Evolutionary conservation across 306 rosid species (phyloP).

Genomic region (Rosa lucieae): DNA sequence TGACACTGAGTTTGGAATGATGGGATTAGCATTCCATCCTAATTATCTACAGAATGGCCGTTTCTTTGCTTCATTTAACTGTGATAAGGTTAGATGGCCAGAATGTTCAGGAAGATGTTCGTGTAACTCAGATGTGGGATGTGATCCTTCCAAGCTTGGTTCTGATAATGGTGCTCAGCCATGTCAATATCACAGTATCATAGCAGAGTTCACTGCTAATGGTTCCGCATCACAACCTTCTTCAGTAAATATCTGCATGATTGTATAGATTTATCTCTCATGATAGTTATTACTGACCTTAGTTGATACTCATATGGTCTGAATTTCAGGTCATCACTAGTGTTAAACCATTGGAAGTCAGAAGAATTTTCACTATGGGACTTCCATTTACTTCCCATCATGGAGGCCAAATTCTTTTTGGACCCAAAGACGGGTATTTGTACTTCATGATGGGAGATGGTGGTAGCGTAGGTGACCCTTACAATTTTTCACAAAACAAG

Average conservation of each 20-base stretch:
- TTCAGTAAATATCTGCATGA: conserved; percentile 1
- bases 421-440: conserved; percentile 37
- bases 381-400: conserved; percentile 42
- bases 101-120: conserved; percentile 39
- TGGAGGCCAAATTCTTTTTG: conserved; percentile 42
- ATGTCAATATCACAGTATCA: conserved; percentile 35
- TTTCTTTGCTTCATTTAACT: conserved; percentile 38
- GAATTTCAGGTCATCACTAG: conserved; percentile 18
- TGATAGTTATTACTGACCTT: background rate
- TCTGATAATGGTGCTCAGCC: conserved; percentile 35
- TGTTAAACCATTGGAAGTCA: conserved; percentile 28
- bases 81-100: conserved; percentile 39
- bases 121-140: conserved; percentile 33
- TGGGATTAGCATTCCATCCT: conserved; percentile 44
- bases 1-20: conserved; percentile 32
- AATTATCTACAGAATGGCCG: conserved; percentile 31
- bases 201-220: conserved; percentile 38
- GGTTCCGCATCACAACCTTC: conserved; percentile 12
- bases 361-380: conserved; percentile 45
- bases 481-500: conserved; percentile 42
- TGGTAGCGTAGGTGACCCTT: conserved; percentile 36
- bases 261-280: background rate
- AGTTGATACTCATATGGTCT: background rate
- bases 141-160: conserved; percentile 32
- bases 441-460: conserved; percentile 47